Base-by-base conservation (phyloP, 208 protist genomes). In the Strigomonas culicis region DNA sequence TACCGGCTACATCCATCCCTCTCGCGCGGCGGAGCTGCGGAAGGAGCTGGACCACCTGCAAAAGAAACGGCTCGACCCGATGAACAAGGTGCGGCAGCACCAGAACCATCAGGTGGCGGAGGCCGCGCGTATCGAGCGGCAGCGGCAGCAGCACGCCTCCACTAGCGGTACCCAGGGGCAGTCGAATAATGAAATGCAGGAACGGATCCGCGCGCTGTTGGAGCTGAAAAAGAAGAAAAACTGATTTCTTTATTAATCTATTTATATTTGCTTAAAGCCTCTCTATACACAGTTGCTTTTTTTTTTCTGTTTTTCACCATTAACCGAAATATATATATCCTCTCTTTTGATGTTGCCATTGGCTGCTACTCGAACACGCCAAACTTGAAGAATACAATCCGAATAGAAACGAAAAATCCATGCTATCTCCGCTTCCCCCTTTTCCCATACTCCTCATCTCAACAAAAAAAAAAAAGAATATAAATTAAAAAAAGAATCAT, bases 21-120 rank as follows among this genome's bases (percentile, higher is more conserved):
- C 75, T 3, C 79, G 87, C 41, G 74, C 85, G 7, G 75, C 66
- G 21, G 76, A 77, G 41, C 60, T 92, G 34, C 72, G 79, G 6
- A 78, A 79, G 52, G 86, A 93, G 49, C 57, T 83, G 11, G 86
- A 93, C 50, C 74, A 63, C 11, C 46, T 84, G 15, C 71, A 90
- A 60, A 95, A 95, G 63, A 63, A 80, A 44, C 67, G 74, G 6
- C 73, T 86, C 11, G 89, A 95, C 57, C 89, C 89, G 3, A 66
- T 93, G 7, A 32, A 71, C 31, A 73, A 77, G 24, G 75, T 93
- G 47, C 59, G 77, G 63, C 57, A 71, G 28, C 82, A 86, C 56
- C 70, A 91, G 34, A 89, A 95, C 62, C 61, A 65, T 22, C 79
- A 71, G 0, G 82, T 95, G 43, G 84, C 86, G 4, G 75, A 58